These are phyloP conservation scores for Aspergillus flavus DNA, from an alignment of 2,329 filamentous ascomycete genomes.

Conservation along the genomic window DNA sequence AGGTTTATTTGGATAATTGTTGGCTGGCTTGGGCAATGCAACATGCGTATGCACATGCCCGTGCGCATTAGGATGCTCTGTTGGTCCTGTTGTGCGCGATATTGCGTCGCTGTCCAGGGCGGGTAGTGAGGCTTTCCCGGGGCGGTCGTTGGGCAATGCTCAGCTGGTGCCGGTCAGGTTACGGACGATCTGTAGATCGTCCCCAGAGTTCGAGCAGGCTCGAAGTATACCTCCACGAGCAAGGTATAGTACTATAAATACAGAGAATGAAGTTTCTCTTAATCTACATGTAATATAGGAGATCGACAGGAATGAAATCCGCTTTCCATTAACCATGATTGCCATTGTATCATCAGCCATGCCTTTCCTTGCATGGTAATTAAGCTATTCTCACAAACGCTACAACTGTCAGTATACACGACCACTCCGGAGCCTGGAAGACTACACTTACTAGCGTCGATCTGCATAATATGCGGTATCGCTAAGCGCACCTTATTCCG, in stretches of 20 bases:
- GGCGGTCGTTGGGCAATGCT: not conserved
- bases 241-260: not conserved
- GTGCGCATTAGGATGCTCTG: not conserved
- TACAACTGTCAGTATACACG: conserved; percentile 19
- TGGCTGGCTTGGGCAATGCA: not conserved
- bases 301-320: not conserved
- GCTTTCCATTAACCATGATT: conserved; percentile 3
- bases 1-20: not conserved
- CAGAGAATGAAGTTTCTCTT: not conserved
- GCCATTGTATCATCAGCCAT: not conserved
- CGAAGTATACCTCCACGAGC: not conserved
- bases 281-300: not conserved
- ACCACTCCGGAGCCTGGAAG: not conserved
- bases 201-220: not conserved
- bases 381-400: conserved; percentile 34
- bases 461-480: conserved; percentile 85
- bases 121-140: not conserved
- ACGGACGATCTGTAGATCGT: not conserved
- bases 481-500: conserved; percentile 90
- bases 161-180: not conserved
- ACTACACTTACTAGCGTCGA: conserved; percentile 77
- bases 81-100: no score
- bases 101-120: not conserved
- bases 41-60: not conserved
- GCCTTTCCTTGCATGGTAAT: not conserved